Base-by-base conservation (phyloP, 2,329 filamentous ascomycete species). In the Trichoderma sp. region DNA sequence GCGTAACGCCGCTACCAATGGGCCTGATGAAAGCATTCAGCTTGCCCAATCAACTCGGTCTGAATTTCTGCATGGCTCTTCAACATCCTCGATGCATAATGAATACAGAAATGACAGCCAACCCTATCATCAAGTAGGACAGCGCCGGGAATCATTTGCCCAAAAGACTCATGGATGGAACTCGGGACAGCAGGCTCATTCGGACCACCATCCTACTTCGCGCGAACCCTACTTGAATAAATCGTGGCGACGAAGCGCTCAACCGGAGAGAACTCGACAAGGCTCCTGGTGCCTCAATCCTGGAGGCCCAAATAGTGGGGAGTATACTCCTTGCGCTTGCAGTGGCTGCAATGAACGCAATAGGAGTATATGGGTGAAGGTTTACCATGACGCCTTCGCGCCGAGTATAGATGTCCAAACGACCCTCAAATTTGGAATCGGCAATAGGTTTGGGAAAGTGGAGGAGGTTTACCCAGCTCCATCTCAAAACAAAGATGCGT, bases 261-360 rank as follows among this genome's bases (percentile, higher is more conserved):
- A 53, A 20, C 67, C 53, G 15, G 62, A 73, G 15, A 15, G 36
- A 7, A 36, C 3, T 30, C 53, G 57, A 20, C 58, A 67, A 36
- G 50, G 17, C 43, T 70, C 59, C 9, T 63, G 62, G 62, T 79
- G 78, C 32, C 77, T 74, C 20, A 79, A 79, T 71, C 65, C 74
- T 20, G 71, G 61, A 36, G 53, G 61, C 2, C 47, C 62, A 17
- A 71, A 55, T 3, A 62, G 47, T 12, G 73, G 71, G 9, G 74
- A 76, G 2, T 82, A 82, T n/a, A 32, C 20, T 32, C 55, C 28
- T 69, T 68, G 73, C 17, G 75, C 73, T 1, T 82, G 81, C 67
- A 69, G 59, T 59, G 82, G 81, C 43, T 82, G 81, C 47, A 73
- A 74, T 26, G 59, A 71, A 7, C 74, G 76, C 39, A 81, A 82